Conservation (phyloP, 2,329 filamentous ascomycete genomes). For the Fusarium coicis region DNA sequence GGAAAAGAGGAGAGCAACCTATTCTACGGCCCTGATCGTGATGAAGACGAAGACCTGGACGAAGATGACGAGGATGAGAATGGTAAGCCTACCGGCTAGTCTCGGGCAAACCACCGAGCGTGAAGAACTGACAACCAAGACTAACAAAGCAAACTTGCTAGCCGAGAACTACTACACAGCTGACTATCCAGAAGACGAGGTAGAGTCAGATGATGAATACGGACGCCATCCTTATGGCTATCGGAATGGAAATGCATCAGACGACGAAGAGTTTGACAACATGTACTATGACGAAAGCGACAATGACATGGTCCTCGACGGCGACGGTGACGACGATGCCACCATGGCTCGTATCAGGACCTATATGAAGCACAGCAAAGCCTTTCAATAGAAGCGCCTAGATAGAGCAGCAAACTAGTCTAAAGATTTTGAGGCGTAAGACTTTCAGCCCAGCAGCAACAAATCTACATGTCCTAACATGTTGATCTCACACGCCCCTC, state of each 20-base stretch:
- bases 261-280: constrained; percentile 64
- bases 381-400: constrained; percentile 37
- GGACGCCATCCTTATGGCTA: constrained; percentile 66
- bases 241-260: constrained; percentile 63
- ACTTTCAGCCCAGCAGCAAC: constrained; percentile 13
- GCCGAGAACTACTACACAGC: constrained; percentile 83
- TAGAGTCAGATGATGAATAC: constrained; percentile 71
- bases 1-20: constrained; percentile 67
- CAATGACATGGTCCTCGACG: constrained; percentile 53
- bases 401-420: background rate
- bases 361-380: constrained; percentile 50
- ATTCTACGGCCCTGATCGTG: constrained; percentile 69
- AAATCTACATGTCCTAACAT: constrained; percentile 6
- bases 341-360: constrained; percentile 53
- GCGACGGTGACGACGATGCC: constrained; percentile 49
- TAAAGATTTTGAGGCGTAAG: constrained; percentile 31
- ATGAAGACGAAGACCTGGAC: constrained; percentile 69
- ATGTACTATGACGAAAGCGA: constrained; percentile 51
- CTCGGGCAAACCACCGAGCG: background rate
- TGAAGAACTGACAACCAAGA: background rate
- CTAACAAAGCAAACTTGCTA: constrained; percentile 45
- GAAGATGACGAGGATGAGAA: constrained; percentile 75
- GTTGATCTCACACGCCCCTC: background rate
- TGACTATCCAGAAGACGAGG: constrained; percentile 84
- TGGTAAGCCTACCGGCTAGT: constrained; percentile 54